Percentiles rank a stretch among this genome's conserved stretches.
Conservation (phyloP, 2,329 filamentous ascomycete species). For the Cercospora sojina region DNA sequence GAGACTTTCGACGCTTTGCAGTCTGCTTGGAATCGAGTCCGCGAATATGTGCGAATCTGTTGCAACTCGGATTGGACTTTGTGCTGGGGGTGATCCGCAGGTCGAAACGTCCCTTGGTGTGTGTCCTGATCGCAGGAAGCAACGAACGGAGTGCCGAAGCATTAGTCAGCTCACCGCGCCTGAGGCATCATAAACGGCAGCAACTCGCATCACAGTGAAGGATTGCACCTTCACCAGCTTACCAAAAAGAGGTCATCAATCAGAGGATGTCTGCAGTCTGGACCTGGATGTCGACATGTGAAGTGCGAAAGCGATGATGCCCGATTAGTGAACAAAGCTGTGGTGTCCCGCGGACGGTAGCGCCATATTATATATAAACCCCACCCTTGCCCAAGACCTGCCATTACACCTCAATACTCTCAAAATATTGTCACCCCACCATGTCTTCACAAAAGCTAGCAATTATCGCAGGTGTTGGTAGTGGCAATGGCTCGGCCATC, state of each 20-base stretch:
- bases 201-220: neutral
- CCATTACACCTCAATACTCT: neutral
- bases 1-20: neutral
- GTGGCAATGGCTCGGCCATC: conserved; percentile 64
- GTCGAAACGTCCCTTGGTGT: neutral
- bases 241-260: neutral
- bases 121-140: neutral
- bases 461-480: conserved; percentile 67
- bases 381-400: neutral
- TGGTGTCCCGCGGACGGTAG: neutral
- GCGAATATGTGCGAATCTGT: neutral
- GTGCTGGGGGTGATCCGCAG: neutral
- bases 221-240: neutral
- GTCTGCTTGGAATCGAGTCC: neutral
- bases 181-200: too few species aligned
- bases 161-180: neutral
- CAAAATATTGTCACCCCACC: neutral
- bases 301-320: too few species aligned
- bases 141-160: neutral
- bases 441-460: conserved; percentile 59
- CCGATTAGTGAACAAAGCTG: neutral
- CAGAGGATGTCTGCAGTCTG: neutral
- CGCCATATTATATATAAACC: neutral
- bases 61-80: neutral
- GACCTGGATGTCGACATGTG: too few species aligned